Evolutionary conservation across 2,329 filamentous ascomycete genomes (phyloP).

Genomic region (Colletotrichum chlorophyti): DNA sequence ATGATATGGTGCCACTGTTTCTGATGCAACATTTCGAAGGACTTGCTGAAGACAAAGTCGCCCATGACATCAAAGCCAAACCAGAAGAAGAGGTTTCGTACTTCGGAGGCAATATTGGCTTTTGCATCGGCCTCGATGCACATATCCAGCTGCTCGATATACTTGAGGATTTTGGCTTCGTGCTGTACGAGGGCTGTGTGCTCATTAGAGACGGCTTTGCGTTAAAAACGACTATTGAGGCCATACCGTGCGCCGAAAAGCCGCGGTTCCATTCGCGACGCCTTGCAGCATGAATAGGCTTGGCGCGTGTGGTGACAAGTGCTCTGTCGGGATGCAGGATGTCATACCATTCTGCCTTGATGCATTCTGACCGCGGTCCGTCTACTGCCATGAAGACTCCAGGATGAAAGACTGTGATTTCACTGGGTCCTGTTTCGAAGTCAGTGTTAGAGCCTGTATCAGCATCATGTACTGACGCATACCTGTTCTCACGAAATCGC

Average conservation of each 20-base stretch:
- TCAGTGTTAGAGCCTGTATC: not conserved
- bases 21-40: slow-evolving; percentile 41
- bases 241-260: slow-evolving; percentile 31
- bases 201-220: slow-evolving; percentile 12
- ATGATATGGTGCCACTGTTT: slow-evolving; percentile 37
- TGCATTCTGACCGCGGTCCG: slow-evolving; percentile 33
- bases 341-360: slow-evolving; percentile 37
- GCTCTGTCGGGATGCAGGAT: slow-evolving; percentile 31
- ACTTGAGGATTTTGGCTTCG: slow-evolving; percentile 28
- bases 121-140: slow-evolving; percentile 30
- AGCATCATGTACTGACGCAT: not conserved
- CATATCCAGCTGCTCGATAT: slow-evolving; percentile 30
- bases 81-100: slow-evolving; percentile 35
- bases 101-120: slow-evolving; percentile 18
- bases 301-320: slow-evolving; percentile 32
- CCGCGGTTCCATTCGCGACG: slow-evolving; percentile 33
- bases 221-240: not conserved
- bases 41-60: slow-evolving; percentile 42
- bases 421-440: slow-evolving; percentile 28
- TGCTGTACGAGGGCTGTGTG: slow-evolving; percentile 29
- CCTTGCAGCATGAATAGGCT: slow-evolving; percentile 31
- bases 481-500: slow-evolving; percentile 36
- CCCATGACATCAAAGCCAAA: slow-evolving; percentile 44
- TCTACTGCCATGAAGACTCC: slow-evolving; percentile 34
- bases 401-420: slow-evolving; percentile 35